Evolutionary conservation across 352 stramenopile genomes (phyloP).

Genomic region (Phytophthora pluvialis): DNA sequence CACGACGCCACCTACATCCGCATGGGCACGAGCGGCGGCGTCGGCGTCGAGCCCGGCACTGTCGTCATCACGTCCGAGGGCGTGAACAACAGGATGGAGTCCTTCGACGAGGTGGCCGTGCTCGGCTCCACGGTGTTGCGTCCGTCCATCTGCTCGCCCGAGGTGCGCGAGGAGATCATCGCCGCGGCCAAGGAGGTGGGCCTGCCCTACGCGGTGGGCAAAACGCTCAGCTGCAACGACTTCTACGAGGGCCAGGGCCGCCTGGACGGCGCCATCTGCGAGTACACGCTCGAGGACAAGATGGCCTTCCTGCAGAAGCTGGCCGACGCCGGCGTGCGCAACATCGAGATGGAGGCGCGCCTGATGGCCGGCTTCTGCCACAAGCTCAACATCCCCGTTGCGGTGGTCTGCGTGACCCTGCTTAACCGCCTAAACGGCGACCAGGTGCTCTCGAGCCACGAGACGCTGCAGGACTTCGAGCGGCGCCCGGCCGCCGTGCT

Average conservation of each 20-base stretch:
- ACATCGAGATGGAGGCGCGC: conserved; percentile 89
- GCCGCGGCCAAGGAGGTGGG: conserved; percentile 51
- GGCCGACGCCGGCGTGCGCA: conserved; percentile 64
- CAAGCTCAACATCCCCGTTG: conserved; percentile 80
- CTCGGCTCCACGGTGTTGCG: conserved; percentile 60
- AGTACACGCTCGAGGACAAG: conserved; percentile 83
- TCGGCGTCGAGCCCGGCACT: conserved; percentile 79
- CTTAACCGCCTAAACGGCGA: conserved; percentile 84
- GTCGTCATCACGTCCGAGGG: conserved; percentile 84
- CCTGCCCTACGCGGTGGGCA: conserved; percentile 70
- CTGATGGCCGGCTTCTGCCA: conserved; percentile 79
- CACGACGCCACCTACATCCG: conserved; percentile 71
- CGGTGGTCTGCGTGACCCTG: conserved; percentile 75
- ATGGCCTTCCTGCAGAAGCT: conserved; percentile 69
- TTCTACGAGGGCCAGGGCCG: conserved; percentile 88
- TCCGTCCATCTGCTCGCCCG: conserved; percentile 60
- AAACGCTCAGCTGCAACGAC: conserved; percentile 87
- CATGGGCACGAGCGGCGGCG: conserved; percentile 82
- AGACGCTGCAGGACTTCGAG: conserved; percentile 72
- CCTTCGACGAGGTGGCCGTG: conserved; percentile 68
- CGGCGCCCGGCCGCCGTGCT: conserved; percentile 61
- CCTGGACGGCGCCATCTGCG: conserved; percentile 83
- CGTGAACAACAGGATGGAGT: conserved; percentile 83
- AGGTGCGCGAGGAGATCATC: conserved; percentile 64
- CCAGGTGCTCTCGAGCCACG: conserved; percentile 66